These are phyloP conservation scores for Chytriomyces hyalinus DNA, from an alignment of 192 early-diverging fungal genomes.

Conservation along the genomic window DNA sequence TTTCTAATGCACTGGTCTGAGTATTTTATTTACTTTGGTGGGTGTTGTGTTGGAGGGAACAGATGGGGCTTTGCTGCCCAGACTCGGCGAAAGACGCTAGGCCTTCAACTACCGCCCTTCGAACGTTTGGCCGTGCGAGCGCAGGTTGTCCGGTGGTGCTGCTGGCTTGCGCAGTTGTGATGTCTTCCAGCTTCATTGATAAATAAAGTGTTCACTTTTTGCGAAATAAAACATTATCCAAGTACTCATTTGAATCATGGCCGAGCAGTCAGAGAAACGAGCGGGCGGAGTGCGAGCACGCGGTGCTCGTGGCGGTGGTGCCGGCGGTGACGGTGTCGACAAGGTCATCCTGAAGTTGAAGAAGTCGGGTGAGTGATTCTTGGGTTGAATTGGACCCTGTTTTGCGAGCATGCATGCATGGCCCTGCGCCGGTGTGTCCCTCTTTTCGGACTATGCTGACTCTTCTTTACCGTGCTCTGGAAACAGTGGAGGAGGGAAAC, in stretches of 20 bases:
- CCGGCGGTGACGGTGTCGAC: slow-evolving; percentile 36
- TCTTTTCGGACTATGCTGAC: neutral
- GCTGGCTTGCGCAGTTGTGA: neutral
- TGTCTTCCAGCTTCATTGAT: neutral
- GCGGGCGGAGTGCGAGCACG: neutral
- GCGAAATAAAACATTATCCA: no score
- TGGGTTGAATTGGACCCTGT: neutral
- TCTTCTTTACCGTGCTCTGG: neutral
- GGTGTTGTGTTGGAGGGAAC: no score
- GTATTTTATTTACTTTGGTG: no score
- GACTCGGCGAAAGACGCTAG: no score
- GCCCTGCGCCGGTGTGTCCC: neutral
- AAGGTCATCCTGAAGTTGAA: slow-evolving; percentile 48
- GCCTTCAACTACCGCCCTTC: no score
- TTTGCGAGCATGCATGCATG: neutral
- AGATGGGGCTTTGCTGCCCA: no score
- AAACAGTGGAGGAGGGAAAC: slow-evolving; percentile 64
- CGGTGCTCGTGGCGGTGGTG: slow-evolving; percentile 12
- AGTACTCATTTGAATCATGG: no score
- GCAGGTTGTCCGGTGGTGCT: neutral
- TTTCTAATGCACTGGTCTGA: no score
- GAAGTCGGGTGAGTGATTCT: slow-evolving; percentile 36
- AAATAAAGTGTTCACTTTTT: neutral
- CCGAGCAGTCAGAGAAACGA: neutral
- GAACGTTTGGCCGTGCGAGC: neutral